Base-by-base conservation (phyloP, 345 rosid species). In the Pelargonium nanum region DNA sequence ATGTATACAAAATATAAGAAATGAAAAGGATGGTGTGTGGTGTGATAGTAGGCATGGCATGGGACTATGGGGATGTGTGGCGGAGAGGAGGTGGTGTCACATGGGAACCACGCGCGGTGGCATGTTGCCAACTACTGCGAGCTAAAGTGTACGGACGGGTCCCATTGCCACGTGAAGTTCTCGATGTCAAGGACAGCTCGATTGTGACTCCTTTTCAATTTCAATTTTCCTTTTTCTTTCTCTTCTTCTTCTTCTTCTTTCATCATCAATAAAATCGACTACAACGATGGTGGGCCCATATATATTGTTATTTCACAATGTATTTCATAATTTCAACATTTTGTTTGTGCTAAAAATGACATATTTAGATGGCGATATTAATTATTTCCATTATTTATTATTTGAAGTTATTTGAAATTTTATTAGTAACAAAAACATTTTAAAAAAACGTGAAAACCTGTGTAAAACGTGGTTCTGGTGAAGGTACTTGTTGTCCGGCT, bases 101-200 rank as follows among this genome's bases (percentile, higher is more conserved):
- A 58, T 70, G 74, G 74, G 57, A 53, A 16, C 9, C 66, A 61
- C 51, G 60, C 62, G n/a, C n/a, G n/a, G n/a, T 24, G 51, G 16
- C 24, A 22, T 28, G 1, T 34, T 51, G 24, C 57, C 55, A 26
- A 28, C 30, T 25, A 10, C 13, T 1, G 21, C 17, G 44, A 2
- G 40, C 4, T n/a, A 30, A 44, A 51, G 22, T 25, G 74, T 71
- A 71, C 74, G 74, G 65, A 24, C 20, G 26, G 48, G 63, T 8
- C 65, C 57, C 12, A 34, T 1, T 57, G 59, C 25, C 72, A 68
- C 72, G 67, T 63, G 67, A 68, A 10, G 10, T 17, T 56, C 30
- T 19, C 21, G 22, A 10, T 57, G 22, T 19, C 26, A 17, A 19
- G 58, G 53, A 32, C 53, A 2, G 66, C 21, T 3, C 8, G 56